phyloP scores from a whole-genome alignment of 2,329 filamentous ascomycete genomes.

The Ceratocystis cubensis region DNA sequence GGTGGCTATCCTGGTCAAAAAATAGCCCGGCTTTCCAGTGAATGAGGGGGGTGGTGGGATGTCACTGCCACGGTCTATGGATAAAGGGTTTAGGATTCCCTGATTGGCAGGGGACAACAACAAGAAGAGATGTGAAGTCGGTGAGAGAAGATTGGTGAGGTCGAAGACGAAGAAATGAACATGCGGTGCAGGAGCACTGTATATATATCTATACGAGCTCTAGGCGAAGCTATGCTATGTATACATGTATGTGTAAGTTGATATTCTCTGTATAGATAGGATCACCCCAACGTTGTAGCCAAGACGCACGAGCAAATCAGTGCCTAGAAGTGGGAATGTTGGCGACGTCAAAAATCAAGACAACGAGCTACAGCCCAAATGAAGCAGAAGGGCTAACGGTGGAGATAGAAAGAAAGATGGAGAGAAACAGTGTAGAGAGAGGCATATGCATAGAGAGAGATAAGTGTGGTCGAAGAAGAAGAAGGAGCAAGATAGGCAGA shows the following conservation, averaged over 20 bases:
- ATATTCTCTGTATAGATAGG: neutral
- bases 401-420: neutral
- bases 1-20: neutral
- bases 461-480: neutral
- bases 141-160: neutral
- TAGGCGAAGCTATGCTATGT: neutral
- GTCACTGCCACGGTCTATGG: neutral
- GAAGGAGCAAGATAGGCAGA: neutral
- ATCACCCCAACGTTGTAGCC: neutral
- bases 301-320: neutral
- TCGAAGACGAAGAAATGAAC: neutral
- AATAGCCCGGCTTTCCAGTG: neutral
- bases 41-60: neutral
- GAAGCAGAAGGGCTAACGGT: neutral
- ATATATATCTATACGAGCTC: neutral
- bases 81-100: neutral
- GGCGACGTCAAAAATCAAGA: neutral
- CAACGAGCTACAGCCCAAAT: neutral
- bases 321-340: neutral
- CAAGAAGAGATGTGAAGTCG: neutral
- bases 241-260: neutral
- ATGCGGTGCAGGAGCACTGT: neutral
- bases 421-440: neutral
- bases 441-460: neutral
- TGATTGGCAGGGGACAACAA: neutral